These are phyloP conservation scores for Waltiozyma sp. DNA, from an alignment of 1,139 yeast genomes.

Conservation along the genomic window DNA sequence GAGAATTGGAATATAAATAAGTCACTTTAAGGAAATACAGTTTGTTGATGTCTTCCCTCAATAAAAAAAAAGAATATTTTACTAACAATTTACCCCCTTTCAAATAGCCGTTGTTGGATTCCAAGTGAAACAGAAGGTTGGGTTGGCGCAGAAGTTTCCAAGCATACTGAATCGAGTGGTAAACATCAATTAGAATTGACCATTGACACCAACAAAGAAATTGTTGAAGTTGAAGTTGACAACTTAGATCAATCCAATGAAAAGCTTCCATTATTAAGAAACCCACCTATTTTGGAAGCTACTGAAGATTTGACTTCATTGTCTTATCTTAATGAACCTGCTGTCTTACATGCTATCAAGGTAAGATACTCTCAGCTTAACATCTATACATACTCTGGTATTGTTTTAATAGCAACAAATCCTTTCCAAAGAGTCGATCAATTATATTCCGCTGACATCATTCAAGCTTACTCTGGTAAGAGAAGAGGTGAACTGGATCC, in stretches of 20 bases:
- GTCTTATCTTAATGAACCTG: constrained; percentile 91
- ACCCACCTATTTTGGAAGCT: constrained; percentile 88
- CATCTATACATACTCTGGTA: constrained; percentile 94
- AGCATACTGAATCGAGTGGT: constrained; percentile 36
- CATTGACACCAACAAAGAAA: constrained; percentile 48
- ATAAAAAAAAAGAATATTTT: background rate
- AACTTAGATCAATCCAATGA: constrained; percentile 30
- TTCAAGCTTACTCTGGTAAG: constrained; percentile 88
- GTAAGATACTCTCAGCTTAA: constrained; percentile 80
- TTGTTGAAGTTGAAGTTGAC: constrained; percentile 44
- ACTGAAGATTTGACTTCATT: constrained; percentile 90
- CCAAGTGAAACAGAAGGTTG: constrained; percentile 85
- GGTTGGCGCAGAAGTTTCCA: constrained; percentile 75
- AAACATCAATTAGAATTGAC: constrained; percentile 49
- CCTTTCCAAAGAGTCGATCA: constrained; percentile 92
- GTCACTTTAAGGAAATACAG: too few relatives aligned
- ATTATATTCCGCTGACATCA: constrained; percentile 81
- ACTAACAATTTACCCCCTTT: constrained; percentile 8
- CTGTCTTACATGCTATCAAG: constrained; percentile 88
- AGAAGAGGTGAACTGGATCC: constrained; percentile 93
- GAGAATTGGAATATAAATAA: too few relatives aligned
- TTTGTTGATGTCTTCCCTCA: too few relatives aligned
- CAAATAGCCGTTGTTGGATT: constrained; percentile 72
- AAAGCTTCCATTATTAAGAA: constrained; percentile 73
- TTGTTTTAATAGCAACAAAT: constrained; percentile 90